phyloP scores from a whole-genome alignment of 352 stramenopile species.

The Blastocystis sp. region DNA sequence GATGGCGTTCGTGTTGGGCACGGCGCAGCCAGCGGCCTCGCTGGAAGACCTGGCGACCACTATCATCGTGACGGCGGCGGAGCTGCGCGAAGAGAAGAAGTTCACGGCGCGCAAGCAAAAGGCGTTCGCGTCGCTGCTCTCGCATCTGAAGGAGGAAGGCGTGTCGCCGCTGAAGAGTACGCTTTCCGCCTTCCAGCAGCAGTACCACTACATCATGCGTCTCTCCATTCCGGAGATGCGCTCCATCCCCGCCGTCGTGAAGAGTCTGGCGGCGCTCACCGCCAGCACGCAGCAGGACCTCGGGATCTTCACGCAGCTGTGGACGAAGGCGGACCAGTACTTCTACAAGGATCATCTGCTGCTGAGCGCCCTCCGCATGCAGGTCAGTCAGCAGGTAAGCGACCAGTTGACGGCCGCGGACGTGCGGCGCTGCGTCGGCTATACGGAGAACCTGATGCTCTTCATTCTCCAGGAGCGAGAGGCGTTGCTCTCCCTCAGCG shows the following conservation, averaged over 20 bases:
- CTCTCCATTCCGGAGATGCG: conserved; percentile 32
- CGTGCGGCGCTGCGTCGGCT: background rate
- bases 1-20: background rate
- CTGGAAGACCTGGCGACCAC: conserved; percentile 15
- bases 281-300: background rate
- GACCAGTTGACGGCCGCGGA: conserved; percentile 1
- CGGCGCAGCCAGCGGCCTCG: background rate
- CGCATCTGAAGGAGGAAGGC: conserved; percentile 7
- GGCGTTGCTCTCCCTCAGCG: background rate
- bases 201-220: conserved; percentile 18
- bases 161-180: background rate
- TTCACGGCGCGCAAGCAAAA: conserved; percentile 10
- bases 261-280: background rate
- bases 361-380: background rate
- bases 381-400: conserved; percentile 7
- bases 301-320: background rate
- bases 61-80: conserved; percentile 20
- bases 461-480: conserved; percentile 28
- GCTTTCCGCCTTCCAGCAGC: background rate
- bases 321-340: conserved; percentile 28
- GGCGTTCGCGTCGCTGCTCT: background rate
- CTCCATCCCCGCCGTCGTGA: background rate
- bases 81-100: conserved; percentile 14
- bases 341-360: conserved; percentile 50
- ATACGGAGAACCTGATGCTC: conserved; percentile 35